Evolutionary conservation across 345 rosid species (phyloP).

Genomic region (Salix suchowensis): DNA sequence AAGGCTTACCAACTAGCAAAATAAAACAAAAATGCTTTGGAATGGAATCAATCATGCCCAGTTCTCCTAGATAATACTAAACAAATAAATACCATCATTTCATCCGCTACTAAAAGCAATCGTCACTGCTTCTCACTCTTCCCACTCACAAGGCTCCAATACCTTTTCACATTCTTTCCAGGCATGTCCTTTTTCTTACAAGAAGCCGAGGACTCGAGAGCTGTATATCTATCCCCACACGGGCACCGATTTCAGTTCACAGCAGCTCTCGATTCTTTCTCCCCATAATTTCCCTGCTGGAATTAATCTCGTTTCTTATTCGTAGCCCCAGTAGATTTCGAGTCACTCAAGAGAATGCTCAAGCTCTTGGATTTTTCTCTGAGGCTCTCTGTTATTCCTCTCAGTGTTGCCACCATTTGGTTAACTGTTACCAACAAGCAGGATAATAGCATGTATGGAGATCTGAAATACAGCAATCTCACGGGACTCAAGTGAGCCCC

Average conservation of each 20-base stretch:
- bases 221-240: neutral
- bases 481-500: slow-evolving; percentile 65
- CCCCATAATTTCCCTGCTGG: neutral
- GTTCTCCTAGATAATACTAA: slow-evolving; percentile 3
- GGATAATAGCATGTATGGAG: slow-evolving; percentile 54
- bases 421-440: slow-evolving; percentile 65
- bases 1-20: neutral
- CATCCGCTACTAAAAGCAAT: slow-evolving; percentile 5
- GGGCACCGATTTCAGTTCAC: neutral
- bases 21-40: neutral
- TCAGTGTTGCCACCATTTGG: slow-evolving; percentile 69
- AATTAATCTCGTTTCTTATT: neutral
- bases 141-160: slow-evolving; percentile 15
- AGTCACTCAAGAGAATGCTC: slow-evolving; percentile 11
- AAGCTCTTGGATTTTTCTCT: slow-evolving; percentile 60
- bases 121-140: slow-evolving; percentile 34
- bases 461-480: slow-evolving; percentile 45
- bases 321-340: neutral
- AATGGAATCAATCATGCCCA: neutral
- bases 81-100: slow-evolving; percentile 10
- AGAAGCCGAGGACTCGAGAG: neutral
- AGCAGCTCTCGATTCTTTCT: neutral
- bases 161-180: neutral
- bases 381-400: slow-evolving; percentile 70
- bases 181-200: neutral